Conservation (phyloP, 768 basidiomycete species). For the Floccularia luteovirens region DNA sequence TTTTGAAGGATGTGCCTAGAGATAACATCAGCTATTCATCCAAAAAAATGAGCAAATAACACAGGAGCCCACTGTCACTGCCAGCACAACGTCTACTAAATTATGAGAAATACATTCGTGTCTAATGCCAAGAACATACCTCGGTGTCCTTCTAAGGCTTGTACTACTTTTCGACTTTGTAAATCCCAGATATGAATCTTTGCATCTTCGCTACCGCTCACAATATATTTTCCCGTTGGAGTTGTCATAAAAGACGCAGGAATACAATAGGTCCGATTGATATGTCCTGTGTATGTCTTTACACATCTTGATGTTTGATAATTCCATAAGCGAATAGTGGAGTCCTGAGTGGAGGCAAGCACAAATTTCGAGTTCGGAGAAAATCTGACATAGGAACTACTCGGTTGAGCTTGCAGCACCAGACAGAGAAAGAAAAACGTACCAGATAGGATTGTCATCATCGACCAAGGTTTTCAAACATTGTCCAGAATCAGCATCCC, state of each 20-base stretch:
- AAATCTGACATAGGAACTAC: slow-evolving; percentile 82
- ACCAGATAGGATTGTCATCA: slow-evolving; percentile 94
- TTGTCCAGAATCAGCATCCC: slow-evolving; percentile 96
- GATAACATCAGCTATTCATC: neutral
- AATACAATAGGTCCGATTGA: slow-evolving; percentile 80
- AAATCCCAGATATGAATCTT: slow-evolving; percentile 90
- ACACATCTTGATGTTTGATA: slow-evolving; percentile 86
- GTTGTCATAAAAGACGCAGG: slow-evolving; percentile 58
- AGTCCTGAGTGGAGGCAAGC: slow-evolving; percentile 89
- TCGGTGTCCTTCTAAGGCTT: slow-evolving; percentile 73
- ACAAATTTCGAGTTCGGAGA: slow-evolving; percentile 90
- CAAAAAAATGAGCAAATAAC: slow-evolving; percentile 7
- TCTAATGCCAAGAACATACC: slow-evolving; percentile 32
- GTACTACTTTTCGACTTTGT: slow-evolving; percentile 69
- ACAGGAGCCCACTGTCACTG: slow-evolving; percentile 54
- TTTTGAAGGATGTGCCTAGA: slow-evolving; percentile 68
- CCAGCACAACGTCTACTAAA: slow-evolving; percentile 55
- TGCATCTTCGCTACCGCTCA: slow-evolving; percentile 87
- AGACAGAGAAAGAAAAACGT: slow-evolving; percentile 9
- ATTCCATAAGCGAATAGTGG: slow-evolving; percentile 92
- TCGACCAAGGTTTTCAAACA: slow-evolving; percentile 96
- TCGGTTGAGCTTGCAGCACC: slow-evolving; percentile 5
- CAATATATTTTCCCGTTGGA: slow-evolving; percentile 55
- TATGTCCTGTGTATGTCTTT: slow-evolving; percentile 87
- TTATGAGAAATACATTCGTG: slow-evolving; percentile 1